Evolutionary conservation across 2,329 filamentous ascomycete genomes (phyloP), one percentile per base, ranked within the genome.

Genomic region (Fusarium sarcochroum): DNA sequence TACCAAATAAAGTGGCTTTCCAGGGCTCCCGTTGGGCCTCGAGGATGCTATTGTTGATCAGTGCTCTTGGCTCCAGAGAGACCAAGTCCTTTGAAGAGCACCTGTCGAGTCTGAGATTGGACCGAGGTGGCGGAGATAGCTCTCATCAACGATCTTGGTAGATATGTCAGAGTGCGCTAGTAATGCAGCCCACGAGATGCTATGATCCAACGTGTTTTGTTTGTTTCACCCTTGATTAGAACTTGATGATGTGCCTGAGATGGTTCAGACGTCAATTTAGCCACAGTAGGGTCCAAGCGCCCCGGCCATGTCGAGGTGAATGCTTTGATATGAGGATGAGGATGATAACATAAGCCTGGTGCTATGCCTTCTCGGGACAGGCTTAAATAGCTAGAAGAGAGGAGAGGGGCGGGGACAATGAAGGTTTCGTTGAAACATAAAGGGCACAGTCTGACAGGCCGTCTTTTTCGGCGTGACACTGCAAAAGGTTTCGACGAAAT

Each of bases 151-250:
- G 17, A 27, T n/a, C 27, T 20, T 17, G 6, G 13, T 11, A 41
- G 20, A 11, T 41, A 18, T 17, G 21, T 25, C 11, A 10, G n/a
- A 37, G 10, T 50, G 18, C 46, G 47, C 11, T 42, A 37, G 30
- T 20, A 41, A 51, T 25, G n/a, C 35, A 23, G 20, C 23, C 41
- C 32, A 20, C 52, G 14, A 20, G 41, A 21, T 38, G 48, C 23
- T 51, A 51, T 61, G 63, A 61, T 49, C 41, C 32, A 48, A 45
- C 45, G 50, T 46, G 46, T 46, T 51, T 66, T 46, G 46, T 46
- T 51, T 66, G 62, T 66, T 66, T 66, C 63, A 48, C 45, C 62
- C 48, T 52, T 48, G 54, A 49, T 66, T 56, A 40, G 51, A 48
- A 48, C 32, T 64, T n/a, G 37, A 37, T n/a, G 37, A 37, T 25